Evolutionary conservation across 2,329 filamentous ascomycete species (phyloP).

Genomic region (Bipolaris bicolor): DNA sequence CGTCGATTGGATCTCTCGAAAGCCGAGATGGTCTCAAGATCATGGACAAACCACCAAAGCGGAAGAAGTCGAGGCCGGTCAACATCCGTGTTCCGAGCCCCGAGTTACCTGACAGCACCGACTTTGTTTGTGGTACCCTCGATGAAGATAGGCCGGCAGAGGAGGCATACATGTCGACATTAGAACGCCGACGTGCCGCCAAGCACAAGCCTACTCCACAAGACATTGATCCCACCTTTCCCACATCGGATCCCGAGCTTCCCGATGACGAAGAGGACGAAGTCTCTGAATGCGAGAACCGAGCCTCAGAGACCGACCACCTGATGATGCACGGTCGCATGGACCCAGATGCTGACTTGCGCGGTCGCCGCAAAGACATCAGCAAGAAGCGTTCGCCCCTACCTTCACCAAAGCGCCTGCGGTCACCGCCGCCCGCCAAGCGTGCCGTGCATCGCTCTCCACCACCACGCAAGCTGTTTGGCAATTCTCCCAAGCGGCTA

Average conservation of each 20-base stretch:
- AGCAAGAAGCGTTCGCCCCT: constrained; percentile 53
- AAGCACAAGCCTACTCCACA: constrained; percentile 88
- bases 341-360: constrained; percentile 64
- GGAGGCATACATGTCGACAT: constrained; percentile 85
- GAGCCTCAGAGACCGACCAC: constrained; percentile 63
- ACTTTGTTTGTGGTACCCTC: constrained; percentile 97
- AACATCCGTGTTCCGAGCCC: constrained; percentile 71
- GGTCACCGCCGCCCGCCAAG: constrained; percentile 57
- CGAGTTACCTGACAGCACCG: constrained; percentile 93
- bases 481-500: constrained; percentile 72
- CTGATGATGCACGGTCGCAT: constrained; percentile 75
- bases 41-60: constrained; percentile 42
- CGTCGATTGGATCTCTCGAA: constrained; percentile 60
- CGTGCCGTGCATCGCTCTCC: constrained; percentile 39
- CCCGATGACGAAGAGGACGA: constrained; percentile 74
- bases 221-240: constrained; percentile 91
- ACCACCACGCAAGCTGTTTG: constrained; percentile 64
- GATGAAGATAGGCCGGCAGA: constrained; percentile 96
- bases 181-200: constrained; percentile 79
- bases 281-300: constrained; percentile 35
- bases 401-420: constrained; percentile 67
- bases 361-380: constrained; percentile 41
- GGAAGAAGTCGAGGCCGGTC: constrained; percentile 56
- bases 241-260: constrained; percentile 86
- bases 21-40: constrained; percentile 44